Evolutionary conservation across 768 basidiomycete species (phyloP).

Genomic region (Psilocybe sp.): DNA sequence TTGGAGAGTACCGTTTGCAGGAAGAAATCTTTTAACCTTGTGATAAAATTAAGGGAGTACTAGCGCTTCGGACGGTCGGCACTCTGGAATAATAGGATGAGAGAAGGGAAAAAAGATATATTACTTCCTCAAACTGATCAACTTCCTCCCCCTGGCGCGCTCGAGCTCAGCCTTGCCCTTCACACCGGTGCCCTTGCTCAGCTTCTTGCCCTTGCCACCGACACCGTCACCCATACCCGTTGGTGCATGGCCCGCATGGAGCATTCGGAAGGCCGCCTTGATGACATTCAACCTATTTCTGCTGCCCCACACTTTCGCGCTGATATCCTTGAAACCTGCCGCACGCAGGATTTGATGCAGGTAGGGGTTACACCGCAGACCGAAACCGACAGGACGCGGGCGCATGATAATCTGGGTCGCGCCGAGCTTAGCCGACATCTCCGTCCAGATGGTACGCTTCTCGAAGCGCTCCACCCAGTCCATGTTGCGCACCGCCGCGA

Average conservation of each 20-base stretch:
- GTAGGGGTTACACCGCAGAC: constrained; percentile 83
- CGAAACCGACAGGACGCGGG: constrained; percentile 86
- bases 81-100: neutral
- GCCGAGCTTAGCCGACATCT: constrained; percentile 82
- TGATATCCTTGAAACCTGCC: constrained; percentile 92
- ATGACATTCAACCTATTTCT: constrained; percentile 83
- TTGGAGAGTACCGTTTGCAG: too few species aligned
- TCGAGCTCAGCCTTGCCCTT: constrained; percentile 67
- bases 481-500: constrained; percentile 76
- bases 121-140: constrained; percentile 63
- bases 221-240: constrained; percentile 80
- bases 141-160: constrained; percentile 77
- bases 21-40: too few species aligned
- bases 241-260: constrained; percentile 83
- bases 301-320: constrained; percentile 94
- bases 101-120: neutral
- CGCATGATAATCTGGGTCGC: constrained; percentile 78
- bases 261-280: constrained; percentile 78
- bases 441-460: constrained; percentile 91
- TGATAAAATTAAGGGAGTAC: neutral
- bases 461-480: constrained; percentile 96
- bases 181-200: constrained; percentile 80
- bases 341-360: constrained; percentile 89
- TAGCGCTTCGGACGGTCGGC: neutral
- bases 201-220: constrained; percentile 67